Conservation (phyloP, 2,329 filamentous ascomycete genomes). For the Corynespora cassiicola region DNA sequence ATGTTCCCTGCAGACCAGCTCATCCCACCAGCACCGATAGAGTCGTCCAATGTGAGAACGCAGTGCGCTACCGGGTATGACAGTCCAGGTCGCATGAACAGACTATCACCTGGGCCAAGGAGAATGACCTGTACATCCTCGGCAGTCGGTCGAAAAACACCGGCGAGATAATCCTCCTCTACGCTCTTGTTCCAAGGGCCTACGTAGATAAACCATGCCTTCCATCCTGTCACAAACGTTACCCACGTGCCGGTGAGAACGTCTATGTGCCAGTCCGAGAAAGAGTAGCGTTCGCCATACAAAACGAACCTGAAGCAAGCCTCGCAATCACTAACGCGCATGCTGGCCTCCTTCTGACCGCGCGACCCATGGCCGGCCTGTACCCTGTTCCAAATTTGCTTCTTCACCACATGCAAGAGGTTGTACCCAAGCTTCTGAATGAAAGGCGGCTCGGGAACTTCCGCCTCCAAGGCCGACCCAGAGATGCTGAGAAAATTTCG, state of each 20-base stretch:
- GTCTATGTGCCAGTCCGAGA: conserved; percentile 7
- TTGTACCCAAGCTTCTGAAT: too few relatives aligned
- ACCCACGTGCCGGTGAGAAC: conserved; percentile 14
- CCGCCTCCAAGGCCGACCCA: too few relatives aligned
- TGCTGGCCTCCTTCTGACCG: too few relatives aligned
- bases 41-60: conserved; percentile 10
- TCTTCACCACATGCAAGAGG: too few relatives aligned
- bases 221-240: background rate
- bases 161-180: too few relatives aligned
- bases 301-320: conserved; percentile 3
- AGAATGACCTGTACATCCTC: background rate
- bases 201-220: conserved; percentile 9
- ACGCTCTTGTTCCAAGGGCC: conserved; percentile 5
- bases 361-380: too few relatives aligned
- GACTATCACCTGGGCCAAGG: conserved; percentile 7
- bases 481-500: too few relatives aligned
- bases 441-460: too few relatives aligned
- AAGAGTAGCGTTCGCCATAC: conserved; percentile 3
- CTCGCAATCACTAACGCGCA: conserved; percentile 3
- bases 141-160: too few relatives aligned
- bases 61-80: conserved; percentile 7
- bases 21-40: conserved; percentile 10
- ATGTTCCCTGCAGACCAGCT: conserved; percentile 6
- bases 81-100: conserved; percentile 12
- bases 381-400: too few relatives aligned